Evolutionary conservation across 805 yeast species (phyloP).

Genomic region (Kodamaea neixiangensis): DNA sequence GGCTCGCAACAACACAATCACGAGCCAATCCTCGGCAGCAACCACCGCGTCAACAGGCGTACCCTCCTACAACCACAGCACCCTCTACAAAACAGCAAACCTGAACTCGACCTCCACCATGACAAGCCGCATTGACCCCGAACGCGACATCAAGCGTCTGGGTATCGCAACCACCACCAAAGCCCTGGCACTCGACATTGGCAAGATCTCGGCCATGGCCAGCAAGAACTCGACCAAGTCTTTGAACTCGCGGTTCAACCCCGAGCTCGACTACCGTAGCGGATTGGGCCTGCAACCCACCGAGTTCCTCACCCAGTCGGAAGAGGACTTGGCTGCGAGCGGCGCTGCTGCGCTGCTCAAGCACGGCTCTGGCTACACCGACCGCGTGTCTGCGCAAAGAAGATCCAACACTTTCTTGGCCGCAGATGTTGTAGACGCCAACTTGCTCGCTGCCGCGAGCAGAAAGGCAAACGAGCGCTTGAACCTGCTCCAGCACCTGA

Average conservation of each 20-base stretch:
- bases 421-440: conserved; percentile 46
- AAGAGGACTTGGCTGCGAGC: conserved; percentile 51
- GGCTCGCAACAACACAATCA: conserved; percentile 20
- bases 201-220: conserved; percentile 37
- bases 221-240: conserved; percentile 41
- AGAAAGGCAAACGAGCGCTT: conserved; percentile 47
- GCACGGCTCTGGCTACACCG: conserved; percentile 31
- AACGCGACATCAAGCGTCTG: conserved; percentile 30
- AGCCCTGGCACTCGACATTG: conserved; percentile 30
- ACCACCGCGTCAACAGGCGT: conserved; percentile 25
- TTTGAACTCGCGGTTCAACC: conserved; percentile 43
- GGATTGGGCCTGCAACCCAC: conserved; percentile 28
- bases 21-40: conserved; percentile 11
- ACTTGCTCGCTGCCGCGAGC: conserved; percentile 50
- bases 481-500: conserved; percentile 27
- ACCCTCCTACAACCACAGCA: conserved; percentile 30
- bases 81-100: conserved; percentile 35
- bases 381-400: conserved; percentile 26
- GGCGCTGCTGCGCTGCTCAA: conserved; percentile 60
- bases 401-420: conserved; percentile 40
- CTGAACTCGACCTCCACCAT: conserved; percentile 46
- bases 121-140: conserved; percentile 48
- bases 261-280: conserved; percentile 42
- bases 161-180: conserved; percentile 35
- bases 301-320: conserved; percentile 41